Percentiles rank a stretch among this genome's conserved stretches.
Evolutionary conservation across 768 basidiomycete species (phyloP).

Genomic region (Tubosaeta brunneosetosa): DNA sequence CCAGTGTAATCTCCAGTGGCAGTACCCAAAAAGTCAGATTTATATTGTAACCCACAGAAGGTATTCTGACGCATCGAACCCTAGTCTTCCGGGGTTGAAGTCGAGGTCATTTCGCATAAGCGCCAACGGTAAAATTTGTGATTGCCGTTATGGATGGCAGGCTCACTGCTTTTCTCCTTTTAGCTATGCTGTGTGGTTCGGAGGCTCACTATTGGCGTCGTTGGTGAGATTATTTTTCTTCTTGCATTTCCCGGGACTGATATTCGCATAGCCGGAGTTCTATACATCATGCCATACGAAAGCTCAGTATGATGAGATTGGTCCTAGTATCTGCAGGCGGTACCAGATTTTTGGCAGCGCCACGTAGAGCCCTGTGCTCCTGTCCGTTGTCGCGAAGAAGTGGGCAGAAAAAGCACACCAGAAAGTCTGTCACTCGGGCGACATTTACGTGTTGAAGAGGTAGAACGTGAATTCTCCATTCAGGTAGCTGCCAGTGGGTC

Average conservation of each 20-base stretch:
- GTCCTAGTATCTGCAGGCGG: constrained; percentile 86
- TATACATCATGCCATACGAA: constrained; percentile 92
- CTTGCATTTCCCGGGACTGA: constrained; percentile 1
- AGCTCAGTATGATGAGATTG: constrained; percentile 91
- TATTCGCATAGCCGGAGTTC: constrained; percentile 73
- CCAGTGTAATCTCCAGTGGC: constrained; percentile 69
- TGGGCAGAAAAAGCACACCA: neutral
- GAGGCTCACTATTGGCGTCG: constrained; percentile 90
- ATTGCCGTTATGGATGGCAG: neutral
- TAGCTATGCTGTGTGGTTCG: constrained; percentile 96
- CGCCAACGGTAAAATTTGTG: constrained; percentile 66
- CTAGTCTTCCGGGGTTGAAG: constrained; percentile 94
- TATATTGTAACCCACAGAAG: neutral
- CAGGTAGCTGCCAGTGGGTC: no score
- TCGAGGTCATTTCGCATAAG: constrained; percentile 98
- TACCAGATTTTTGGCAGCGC: constrained; percentile 94
- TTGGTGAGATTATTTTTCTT: constrained; percentile 49
- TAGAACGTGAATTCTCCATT: neutral
- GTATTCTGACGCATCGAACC: constrained; percentile 2
- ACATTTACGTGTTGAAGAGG: constrained; percentile 1
- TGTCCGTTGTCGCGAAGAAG: neutral
- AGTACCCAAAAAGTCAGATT: constrained; percentile 63
- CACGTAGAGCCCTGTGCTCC: constrained; percentile 39
- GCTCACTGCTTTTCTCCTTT: constrained; percentile 8
- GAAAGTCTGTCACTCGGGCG: neutral